These are phyloP conservation scores for Suhomyces panamericanus DNA, from an alignment of 1,139 yeast species.

Conservation along the genomic window DNA sequence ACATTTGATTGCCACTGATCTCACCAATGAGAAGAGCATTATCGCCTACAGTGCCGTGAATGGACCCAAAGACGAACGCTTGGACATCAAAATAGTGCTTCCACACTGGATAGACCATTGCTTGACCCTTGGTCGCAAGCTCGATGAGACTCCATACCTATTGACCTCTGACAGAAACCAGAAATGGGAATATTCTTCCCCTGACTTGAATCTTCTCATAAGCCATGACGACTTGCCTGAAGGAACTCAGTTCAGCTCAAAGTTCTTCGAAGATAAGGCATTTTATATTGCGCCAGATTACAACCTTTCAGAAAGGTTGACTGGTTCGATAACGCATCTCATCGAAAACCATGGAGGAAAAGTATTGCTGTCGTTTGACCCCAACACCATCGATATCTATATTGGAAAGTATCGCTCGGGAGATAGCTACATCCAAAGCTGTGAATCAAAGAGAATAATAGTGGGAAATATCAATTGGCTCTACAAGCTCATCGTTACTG, in stretches of 20 bases:
- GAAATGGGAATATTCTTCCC: slow-evolving; percentile 11
- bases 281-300: slow-evolving; percentile 37
- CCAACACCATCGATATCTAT: slow-evolving; percentile 51
- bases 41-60: slow-evolving; percentile 42
- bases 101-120: slow-evolving; percentile 82
- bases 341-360: slow-evolving; percentile 37
- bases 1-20: slow-evolving; percentile 64
- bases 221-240: slow-evolving; percentile 16
- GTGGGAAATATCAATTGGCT: slow-evolving; percentile 80
- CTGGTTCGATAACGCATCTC: slow-evolving; percentile 26
- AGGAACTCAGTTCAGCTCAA: slow-evolving; percentile 13
- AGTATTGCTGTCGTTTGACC: slow-evolving; percentile 21
- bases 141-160: slow-evolving; percentile 56
- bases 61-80: slow-evolving; percentile 26
- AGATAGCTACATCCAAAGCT: slow-evolving; percentile 36
- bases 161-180: slow-evolving; percentile 32
- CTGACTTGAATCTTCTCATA: slow-evolving; percentile 15
- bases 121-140: slow-evolving; percentile 49
- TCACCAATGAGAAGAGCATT: slow-evolving; percentile 51
- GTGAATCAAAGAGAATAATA: slow-evolving; percentile 26
- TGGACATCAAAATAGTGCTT: slow-evolving; percentile 59
- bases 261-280: slow-evolving; percentile 26
- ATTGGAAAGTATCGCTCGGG: slow-evolving; percentile 68
- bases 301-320: slow-evolving; percentile 32
- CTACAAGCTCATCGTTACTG: slow-evolving; percentile 58